A percentile compares a stretch with the other conserved stretches of the same genome.
Conservation (phyloP, 805 yeast species). For the Kregervanrija delftensis region DNA sequence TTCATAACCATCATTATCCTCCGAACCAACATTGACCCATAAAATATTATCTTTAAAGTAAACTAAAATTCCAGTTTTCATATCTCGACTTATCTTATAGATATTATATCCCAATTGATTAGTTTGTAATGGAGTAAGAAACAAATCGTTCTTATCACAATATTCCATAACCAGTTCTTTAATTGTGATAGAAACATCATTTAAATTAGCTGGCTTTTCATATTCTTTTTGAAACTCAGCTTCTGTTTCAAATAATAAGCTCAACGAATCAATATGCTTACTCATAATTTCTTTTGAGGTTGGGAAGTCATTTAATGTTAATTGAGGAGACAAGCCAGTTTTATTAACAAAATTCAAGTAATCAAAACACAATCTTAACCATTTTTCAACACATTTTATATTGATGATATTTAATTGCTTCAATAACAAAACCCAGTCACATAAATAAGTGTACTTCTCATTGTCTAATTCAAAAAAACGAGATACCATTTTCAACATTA, state of each 20-base stretch:
- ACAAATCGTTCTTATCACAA: slow-evolving; percentile 41
- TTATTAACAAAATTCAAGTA: slow-evolving; percentile 10
- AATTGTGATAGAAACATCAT: slow-evolving; percentile 33
- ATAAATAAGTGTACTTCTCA: not conserved
- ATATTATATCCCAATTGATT: not conserved
- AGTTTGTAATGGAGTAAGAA: not conserved
- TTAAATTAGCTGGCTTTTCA: not conserved
- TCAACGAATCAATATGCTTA: too few species aligned
- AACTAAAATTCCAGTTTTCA: slow-evolving; percentile 26
- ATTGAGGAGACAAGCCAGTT: slow-evolving; percentile 8
- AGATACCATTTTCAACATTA: slow-evolving; percentile 12
- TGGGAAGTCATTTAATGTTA: too few species aligned
- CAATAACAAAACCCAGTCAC: too few species aligned
- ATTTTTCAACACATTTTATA: slow-evolving; percentile 5
- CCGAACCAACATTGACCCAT: slow-evolving; percentile 22
- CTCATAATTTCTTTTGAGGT: too few species aligned
- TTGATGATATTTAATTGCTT: not conserved
- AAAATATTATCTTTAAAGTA: slow-evolving; percentile 63
- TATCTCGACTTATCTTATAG: not conserved
- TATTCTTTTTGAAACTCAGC: not conserved
- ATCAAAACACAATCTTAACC: slow-evolving; percentile 8
- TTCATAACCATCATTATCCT: slow-evolving; percentile 24
- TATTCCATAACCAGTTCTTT: slow-evolving; percentile 59
- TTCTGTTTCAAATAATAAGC: not conserved
- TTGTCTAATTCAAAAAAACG: slow-evolving; percentile 2